Conservation (phyloP, 306 rosid species). For the Quercus rubra region DNA sequence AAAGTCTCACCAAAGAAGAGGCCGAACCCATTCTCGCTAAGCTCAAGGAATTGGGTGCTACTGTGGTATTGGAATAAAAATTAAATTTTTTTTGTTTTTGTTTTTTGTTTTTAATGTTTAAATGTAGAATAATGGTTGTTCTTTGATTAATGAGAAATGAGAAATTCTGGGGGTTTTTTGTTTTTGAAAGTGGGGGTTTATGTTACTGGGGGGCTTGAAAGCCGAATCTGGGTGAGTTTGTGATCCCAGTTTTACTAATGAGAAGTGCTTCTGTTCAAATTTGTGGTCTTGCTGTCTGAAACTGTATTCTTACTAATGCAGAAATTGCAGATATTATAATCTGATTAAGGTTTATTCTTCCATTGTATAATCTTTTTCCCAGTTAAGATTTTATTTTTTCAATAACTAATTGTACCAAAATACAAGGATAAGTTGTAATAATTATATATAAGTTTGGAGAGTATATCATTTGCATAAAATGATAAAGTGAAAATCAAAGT, state of each 20-base stretch:
- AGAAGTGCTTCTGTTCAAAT: not conserved
- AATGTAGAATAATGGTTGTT: not conserved
- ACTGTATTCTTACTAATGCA: no score
- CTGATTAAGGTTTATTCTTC: no score
- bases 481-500: no score
- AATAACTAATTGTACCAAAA: no score
- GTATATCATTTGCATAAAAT: no score
- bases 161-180: not conserved
- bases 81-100: not conserved
- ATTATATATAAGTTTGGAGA: no score
- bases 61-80: not conserved
- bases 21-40: not conserved
- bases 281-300: not conserved
- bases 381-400: no score
- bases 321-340: no score
- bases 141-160: not conserved
- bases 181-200: not conserved
- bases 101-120: not conserved
- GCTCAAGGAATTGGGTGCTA: not conserved
- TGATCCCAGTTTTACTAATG: not conserved
- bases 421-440: no score
- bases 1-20: conserved; percentile 1
- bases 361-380: no score
- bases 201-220: not conserved
- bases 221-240: not conserved